Base-by-base conservation (phyloP, 2,329 filamentous ascomycete species). In the Talaromyces verruculosus region DNA sequence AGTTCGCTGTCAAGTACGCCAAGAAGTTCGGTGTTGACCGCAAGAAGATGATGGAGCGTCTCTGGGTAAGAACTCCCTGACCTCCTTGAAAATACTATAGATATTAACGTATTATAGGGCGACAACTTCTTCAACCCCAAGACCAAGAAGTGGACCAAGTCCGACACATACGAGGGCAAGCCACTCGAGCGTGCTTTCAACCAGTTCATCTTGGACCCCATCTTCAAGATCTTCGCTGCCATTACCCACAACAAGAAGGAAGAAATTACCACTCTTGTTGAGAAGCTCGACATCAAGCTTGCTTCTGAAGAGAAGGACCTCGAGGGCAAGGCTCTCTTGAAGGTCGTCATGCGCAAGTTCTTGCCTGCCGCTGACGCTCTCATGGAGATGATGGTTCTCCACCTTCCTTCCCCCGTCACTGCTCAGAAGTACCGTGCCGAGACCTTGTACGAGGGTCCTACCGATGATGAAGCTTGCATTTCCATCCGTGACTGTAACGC, bases 21-120 rank as follows among this genome's bases (percentile, higher is more conserved):
- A 98, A 98, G 93, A 99, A 99, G 86, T 99, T 99, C 78, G 95
- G 95, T 91, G 95, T 99, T 76, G 94, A 99, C 89, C 93, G 93
- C 84, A 91, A 89, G 86, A 98, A 98, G 92, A 97, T 99, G 95
- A 97, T 98, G 91, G 92, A 97, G 87, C 93, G 95, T 90, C 92
- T 99, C 75, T 99, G 95, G 95, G 65, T 66, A 66, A 33, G 30
- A 33, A 33, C 33, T 55, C 22, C 17, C 17, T 19, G 3, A n/a
- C 11, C 17, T 19, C 11, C 17, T 28, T 33, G 0, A 2, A 25
- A 30, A 2, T 15, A 57, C 2, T n/a, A 22, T 25, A 8, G 8
- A 37, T 25, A 66, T 19, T 60, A 49, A 65, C 68, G 11, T 63
- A 86, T 84, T 19, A 41, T 11, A 66, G 65, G 95, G 95, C 74